Evolutionary conservation across 257 asterid species (phyloP), one percentile per base, ranked within the genome.

Genomic region (Eustoma russellianum): DNA sequence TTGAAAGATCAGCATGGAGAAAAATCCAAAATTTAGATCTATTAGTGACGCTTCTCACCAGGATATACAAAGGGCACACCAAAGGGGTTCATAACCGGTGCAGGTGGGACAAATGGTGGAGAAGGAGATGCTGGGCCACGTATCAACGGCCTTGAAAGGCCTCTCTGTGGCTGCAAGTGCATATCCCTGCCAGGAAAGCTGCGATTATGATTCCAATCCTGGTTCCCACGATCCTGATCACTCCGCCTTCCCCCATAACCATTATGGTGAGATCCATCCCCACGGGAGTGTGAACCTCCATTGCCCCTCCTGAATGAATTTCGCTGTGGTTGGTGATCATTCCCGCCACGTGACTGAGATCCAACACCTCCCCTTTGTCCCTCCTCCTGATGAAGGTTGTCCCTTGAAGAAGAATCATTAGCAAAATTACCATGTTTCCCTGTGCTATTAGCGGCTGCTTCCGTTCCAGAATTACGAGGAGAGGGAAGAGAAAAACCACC

Each of bases 211-310:
- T 61, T 71, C 81, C 79, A 74, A 14, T 77, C 83, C 55, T 71
- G 79, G 63, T 67, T 71, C 13, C 74, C 76, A 34, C 81, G 80
- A 24, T 77, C 88, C 56, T 74, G 96, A 65, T 87, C 89, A 56
- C 87, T 85, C 17, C 93, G 89, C 51, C 85, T 68, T 18, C 81
- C 79, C 14, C 79, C 83, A 66, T n/a, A n/a, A n/a, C n/a, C n/a
- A n/a, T n/a, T n/a, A n/a, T n/a, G n/a, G n/a, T 74, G 59, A 33
- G 83, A 64, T 35, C 80, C 87, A 66, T 84, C 86, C 2, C 85
- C 93, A 57, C 77, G 83, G 53, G 65, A 57, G n/a, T 69, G 71
- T 14, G 84, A 76, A 30, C 84, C 86, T 44, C 80, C 74, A 56
- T 53, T 74, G 53, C 80, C 78, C 75, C 89, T 79, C 57, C 87